phyloP scores from a whole-genome alignment of 148 eudicot genomes.

The Rhododendron simsii region DNA sequence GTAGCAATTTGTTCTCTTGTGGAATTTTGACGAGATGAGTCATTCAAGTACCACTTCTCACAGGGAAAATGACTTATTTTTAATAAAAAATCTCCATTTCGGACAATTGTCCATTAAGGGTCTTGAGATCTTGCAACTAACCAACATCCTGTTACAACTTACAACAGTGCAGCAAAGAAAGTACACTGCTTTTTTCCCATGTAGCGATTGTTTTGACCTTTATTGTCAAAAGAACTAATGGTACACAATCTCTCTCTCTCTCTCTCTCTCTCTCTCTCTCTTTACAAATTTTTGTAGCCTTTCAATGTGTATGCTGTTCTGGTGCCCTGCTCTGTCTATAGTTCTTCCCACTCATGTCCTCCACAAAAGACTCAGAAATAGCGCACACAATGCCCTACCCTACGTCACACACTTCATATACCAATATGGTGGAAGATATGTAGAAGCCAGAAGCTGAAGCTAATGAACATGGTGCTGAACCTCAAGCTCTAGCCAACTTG shows the following conservation, averaged over 20 bases:
- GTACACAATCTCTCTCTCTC: not conserved
- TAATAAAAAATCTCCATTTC: not conserved
- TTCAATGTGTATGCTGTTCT: not conserved
- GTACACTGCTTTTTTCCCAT: not conserved
- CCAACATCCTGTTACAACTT: not conserved
- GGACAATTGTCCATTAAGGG: not conserved
- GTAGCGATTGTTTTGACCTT: not conserved
- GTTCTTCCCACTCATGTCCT: not conserved
- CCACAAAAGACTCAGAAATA: not conserved
- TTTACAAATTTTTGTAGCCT: not conserved
- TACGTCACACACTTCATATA: not conserved
- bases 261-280: no score
- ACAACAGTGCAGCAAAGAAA: not conserved
- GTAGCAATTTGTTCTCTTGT: not conserved
- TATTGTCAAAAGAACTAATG: not conserved
- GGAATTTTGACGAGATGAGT: not conserved
- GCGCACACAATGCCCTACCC: not conserved
- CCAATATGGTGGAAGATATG: not conserved
- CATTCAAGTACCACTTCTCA: not conserved
- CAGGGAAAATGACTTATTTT: not conserved
- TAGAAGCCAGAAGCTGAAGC: constrained; percentile 1
- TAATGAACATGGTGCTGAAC: not conserved
- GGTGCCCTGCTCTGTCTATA: not conserved
- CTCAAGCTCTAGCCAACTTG: constrained; percentile 5
- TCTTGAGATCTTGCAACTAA: not conserved